Conservation (phyloP, 2,329 filamentous ascomycete genomes). For the Penicillium verrucosum region DNA sequence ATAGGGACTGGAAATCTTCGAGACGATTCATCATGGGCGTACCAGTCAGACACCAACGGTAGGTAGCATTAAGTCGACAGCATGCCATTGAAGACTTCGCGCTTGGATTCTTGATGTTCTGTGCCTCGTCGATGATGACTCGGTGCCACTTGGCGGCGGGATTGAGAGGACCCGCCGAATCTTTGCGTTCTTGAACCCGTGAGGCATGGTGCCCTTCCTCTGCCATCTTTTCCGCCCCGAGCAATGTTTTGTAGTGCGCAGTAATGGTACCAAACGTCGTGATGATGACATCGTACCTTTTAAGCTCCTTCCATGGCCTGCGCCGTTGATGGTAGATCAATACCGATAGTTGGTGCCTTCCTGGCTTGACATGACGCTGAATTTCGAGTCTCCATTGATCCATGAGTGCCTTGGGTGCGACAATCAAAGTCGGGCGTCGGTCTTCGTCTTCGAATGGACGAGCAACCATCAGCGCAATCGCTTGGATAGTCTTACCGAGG, state of each 20-base stretch:
- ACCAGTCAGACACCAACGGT: conserved; percentile 73
- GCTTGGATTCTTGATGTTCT: conserved; percentile 73
- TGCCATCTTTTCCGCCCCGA: conserved; percentile 51
- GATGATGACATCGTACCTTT: conserved; percentile 68
- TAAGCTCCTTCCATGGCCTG: conserved; percentile 57
- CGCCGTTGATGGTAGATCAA: conserved; percentile 67
- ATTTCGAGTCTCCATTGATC: conserved; percentile 85
- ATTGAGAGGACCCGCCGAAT: conserved; percentile 52
- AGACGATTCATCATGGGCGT: conserved; percentile 89
- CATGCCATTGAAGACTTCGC: conserved; percentile 62
- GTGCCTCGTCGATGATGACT: conserved; percentile 74
- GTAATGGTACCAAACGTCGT: conserved; percentile 74
- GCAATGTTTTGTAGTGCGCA: conserved; percentile 62
- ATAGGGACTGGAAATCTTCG: conserved; percentile 70
- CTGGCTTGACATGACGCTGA: conserved; percentile 60
- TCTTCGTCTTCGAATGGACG: conserved; percentile 58
- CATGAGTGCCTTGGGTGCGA: conserved; percentile 75
- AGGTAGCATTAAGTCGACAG: conserved; percentile 55
- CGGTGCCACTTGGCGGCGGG: conserved; percentile 61
- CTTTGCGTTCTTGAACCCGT: conserved; percentile 1
- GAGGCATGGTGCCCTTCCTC: conserved; percentile 41
- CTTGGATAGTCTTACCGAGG: conserved; percentile 79
- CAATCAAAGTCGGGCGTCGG: conserved; percentile 73
- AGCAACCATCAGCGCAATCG: conserved; percentile 71
- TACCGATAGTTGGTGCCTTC: conserved; percentile 58